phyloP scores from a whole-genome alignment of 2,329 filamentous ascomycete species.

The Sordariomycetes sp. region DNA sequence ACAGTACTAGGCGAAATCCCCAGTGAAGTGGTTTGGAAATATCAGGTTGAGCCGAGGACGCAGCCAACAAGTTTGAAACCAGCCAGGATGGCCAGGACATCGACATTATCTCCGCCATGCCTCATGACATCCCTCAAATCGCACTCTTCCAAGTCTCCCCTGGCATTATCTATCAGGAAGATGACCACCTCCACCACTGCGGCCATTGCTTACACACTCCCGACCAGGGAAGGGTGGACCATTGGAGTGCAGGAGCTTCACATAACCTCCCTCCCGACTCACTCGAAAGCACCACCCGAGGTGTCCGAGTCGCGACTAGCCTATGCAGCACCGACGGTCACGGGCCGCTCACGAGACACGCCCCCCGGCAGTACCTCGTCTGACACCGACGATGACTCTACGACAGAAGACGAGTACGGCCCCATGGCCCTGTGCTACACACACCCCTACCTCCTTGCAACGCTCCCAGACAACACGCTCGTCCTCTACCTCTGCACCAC shows the following conservation, averaged over 20 bases:
- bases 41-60: neutral
- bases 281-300: constrained; percentile 11
- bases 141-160: constrained; percentile 62
- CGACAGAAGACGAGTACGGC: constrained; percentile 18
- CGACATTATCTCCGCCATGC: constrained; percentile 13
- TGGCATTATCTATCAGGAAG: constrained; percentile 71
- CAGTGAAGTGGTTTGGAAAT: neutral
- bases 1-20: neutral
- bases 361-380: constrained; percentile 3
- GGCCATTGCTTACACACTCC: constrained; percentile 76
- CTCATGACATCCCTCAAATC: constrained; percentile 71
- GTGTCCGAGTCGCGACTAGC: constrained; percentile 21
- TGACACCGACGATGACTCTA: constrained; percentile 3
- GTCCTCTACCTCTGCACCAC: constrained; percentile 73
- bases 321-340: constrained; percentile 18
- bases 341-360: constrained; percentile 8
- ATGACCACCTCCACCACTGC: constrained; percentile 54
- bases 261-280: constrained; percentile 21
- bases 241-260: constrained; percentile 85
- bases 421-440: constrained; percentile 55
- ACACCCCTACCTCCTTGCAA: constrained; percentile 76
- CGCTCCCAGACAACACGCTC: constrained; percentile 77
- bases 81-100: neutral
- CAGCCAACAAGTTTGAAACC: neutral
- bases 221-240: constrained; percentile 70